Base-by-base conservation (phyloP, 1,284 basidiomycete genomes). In the Farysia itapuensis region DNA sequence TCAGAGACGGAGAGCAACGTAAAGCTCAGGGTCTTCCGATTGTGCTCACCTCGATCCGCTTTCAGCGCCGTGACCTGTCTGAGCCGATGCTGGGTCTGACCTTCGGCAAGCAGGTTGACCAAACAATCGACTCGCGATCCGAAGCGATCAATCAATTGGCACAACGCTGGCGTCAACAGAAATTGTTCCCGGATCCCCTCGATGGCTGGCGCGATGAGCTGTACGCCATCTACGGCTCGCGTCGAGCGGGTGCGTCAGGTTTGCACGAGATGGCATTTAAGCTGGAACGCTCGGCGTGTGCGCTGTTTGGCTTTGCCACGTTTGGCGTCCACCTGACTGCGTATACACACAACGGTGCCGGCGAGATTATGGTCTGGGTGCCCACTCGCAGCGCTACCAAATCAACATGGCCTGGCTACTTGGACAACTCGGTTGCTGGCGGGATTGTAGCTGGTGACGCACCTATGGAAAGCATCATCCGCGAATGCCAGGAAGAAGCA, bases 401-500 rank as follows among this genome's bases (percentile, higher is more conserved):
- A 77, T 86, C 85, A 63, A 96, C 91, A 81, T 91, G 39, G 46
- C 71, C 72, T 4, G 56, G 67, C 6, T 65, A 53, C 34, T 47
- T 67, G 11, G 72, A 71, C 49, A 72, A 72, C 41, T 64, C 65
- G 31, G 72, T 82, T 1, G 82, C 81, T 0, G 82, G 82, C 6
- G 82, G 82, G 5, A 83, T 83, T 41, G 78, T 81, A 0, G 84
- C 86, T 6, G 90, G 92, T 2, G 85, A 88, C 78, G 77, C 81
- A 0, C 80, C 84, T 0, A 83, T 88, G 41, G 87, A 92, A 43
- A 82, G 85, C 4, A 81, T 97, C 40, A 82, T 95, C 31, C 93
- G 95, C 71, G 94, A 98, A 78, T 88, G 89, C 58, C 86, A 85
- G 81, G 93, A 96, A 72, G 92, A 96, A 77, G 93, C 90, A 13